These are phyloP conservation scores for Trapa incisa DNA, from an alignment of 345 rosid genomes.

Conservation along the genomic window DNA sequence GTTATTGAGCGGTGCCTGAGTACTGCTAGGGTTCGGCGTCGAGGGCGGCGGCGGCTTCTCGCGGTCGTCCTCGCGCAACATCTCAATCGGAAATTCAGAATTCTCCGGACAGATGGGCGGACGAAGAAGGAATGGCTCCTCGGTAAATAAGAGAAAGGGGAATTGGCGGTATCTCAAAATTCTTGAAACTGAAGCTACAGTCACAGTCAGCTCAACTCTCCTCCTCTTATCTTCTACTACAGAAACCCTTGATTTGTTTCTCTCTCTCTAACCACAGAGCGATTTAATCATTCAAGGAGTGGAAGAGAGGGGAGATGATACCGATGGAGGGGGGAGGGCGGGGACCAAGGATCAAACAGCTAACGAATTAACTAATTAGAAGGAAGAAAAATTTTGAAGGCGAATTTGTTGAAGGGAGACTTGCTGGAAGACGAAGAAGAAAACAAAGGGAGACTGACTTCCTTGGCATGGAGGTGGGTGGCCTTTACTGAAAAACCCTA, in stretches of 20 bases:
- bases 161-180: slow-evolving; percentile 17
- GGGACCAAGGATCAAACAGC: background rate
- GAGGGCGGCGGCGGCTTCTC: slow-evolving; percentile 23
- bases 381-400: background rate
- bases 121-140: slow-evolving; percentile 26
- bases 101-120: slow-evolving; percentile 16
- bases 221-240: slow-evolving; percentile 11
- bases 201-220: background rate
- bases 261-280: slow-evolving; percentile 1
- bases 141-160: slow-evolving; percentile 19
- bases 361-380: background rate
- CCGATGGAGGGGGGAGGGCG: background rate
- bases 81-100: slow-evolving; percentile 14
- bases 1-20: slow-evolving; percentile 23
- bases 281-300: background rate
- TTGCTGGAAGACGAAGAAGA: slow-evolving; percentile 6
- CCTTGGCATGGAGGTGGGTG: background rate
- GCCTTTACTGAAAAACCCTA: no score
- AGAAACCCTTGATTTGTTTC: slow-evolving; percentile 26
- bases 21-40: slow-evolving; percentile 21
- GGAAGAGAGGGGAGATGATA: background rate
- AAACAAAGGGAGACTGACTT: background rate
- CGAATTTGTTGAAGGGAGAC: slow-evolving; percentile 13
- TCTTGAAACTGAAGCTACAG: slow-evolving; percentile 4
- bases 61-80: slow-evolving; percentile 31